Evolutionary conservation across 805 yeast genomes (phyloP).

Genomic region (Kazachstania psychrophila): DNA sequence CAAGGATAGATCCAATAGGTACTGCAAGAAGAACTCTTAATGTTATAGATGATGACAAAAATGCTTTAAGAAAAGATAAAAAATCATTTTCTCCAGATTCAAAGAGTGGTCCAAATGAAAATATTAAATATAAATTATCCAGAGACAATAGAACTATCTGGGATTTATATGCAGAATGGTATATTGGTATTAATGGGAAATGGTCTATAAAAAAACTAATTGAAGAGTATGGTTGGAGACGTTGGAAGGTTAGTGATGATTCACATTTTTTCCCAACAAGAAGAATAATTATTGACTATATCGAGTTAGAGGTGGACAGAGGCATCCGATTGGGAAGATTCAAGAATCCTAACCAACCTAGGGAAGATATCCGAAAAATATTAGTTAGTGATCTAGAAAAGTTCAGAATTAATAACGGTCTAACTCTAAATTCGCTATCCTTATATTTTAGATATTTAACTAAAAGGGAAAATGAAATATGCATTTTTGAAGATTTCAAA

Average conservation of each 20-base stretch:
- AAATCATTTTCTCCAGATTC: neutral
- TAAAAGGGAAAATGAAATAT: slow-evolving; percentile 24
- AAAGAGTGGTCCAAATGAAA: slow-evolving; percentile 19
- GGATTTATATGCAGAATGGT: slow-evolving; percentile 33
- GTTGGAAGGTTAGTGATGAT: slow-evolving; percentile 33
- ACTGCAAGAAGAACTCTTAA: no score
- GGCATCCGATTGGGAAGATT: slow-evolving; percentile 29
- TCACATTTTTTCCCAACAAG: slow-evolving; percentile 34
- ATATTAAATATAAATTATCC: slow-evolving; percentile 30
- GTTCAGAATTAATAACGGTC: slow-evolving; percentile 27
- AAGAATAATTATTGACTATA: slow-evolving; percentile 32
- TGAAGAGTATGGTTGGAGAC: slow-evolving; percentile 30
- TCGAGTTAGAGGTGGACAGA: slow-evolving; percentile 29
- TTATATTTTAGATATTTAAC: slow-evolving; percentile 27
- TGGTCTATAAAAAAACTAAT: slow-evolving; percentile 26
- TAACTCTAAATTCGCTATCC: slow-evolving; percentile 29
- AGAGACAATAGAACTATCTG: slow-evolving; percentile 32
- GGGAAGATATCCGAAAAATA: slow-evolving; percentile 27
- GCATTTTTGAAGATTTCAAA: slow-evolving; percentile 26
- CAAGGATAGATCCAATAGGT: no score
- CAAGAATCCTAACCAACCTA: slow-evolving; percentile 19
- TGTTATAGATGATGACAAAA: no score
- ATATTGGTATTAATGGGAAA: slow-evolving; percentile 29
- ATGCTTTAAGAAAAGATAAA: neutral
- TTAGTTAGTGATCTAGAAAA: slow-evolving; percentile 30